Evolutionary conservation across 2,329 filamentous ascomycete genomes (phyloP), one percentile per base, ranked within the genome.

Genomic region (Tolypocladium ovalisporum): DNA sequence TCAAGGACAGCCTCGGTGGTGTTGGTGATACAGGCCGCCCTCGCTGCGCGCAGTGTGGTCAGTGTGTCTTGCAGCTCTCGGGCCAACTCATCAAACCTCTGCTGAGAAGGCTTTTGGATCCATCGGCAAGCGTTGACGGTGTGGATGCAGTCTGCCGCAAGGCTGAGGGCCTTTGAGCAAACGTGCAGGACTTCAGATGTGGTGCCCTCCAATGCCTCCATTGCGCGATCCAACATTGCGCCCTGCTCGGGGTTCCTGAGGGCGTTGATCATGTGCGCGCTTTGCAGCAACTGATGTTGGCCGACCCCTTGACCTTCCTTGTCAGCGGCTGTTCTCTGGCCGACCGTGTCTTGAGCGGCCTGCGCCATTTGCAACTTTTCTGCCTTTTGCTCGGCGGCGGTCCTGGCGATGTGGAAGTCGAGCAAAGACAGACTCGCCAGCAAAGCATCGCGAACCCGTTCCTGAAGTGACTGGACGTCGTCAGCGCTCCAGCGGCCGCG

Each of bases 401-500:
- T 34, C 4, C 70, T 68, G 1, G 65, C 62, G 6, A 76, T 72
- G 12, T 78, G 75, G 17, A 76, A 69, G n/a, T 78, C 74, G 12
- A 78, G 54, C 4, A 79, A 56, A 0, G 70, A 71, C 0, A 76
- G 29, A 7, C 65, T 67, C 0, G 68, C 63, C 0, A 71, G 57
- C 58, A 74, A 68, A 10, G 71, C 63, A 12, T 73, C 66, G 0
- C 75, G 68, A 0, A 77, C 59, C 0, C 68, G 69, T 4, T 66
- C 66, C 15, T 73, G 67, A 8, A 80, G 58, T 0, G 62, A 62
- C 5, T 66, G 65, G 19, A 80, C 67, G 22, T 79, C 75, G 10
- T 74, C 70, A 1, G 76, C 65, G 19, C 66, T 72, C 77, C 77
- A 80, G 3, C 71, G 65, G 1, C 76, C 72, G 3, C 74, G 66